Evolutionary conservation across 2,329 filamentous ascomycete species (phyloP), one percentile per base, ranked within the genome.

Genomic region (Phoma sp.): DNA sequence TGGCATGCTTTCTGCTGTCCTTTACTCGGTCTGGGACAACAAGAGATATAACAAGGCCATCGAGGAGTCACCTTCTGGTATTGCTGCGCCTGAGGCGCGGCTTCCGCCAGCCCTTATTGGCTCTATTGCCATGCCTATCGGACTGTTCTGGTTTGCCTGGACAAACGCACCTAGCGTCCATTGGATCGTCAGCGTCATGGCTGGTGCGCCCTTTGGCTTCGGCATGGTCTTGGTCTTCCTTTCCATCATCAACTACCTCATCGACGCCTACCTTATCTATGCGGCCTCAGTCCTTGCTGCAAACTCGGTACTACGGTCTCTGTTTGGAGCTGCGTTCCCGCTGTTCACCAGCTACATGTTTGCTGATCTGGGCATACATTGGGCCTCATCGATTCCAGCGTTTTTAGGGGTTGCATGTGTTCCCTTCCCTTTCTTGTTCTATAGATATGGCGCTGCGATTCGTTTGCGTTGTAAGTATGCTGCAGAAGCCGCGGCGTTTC

Each of bases 401-500:
- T 81, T 81, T 63, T 55, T 82, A 29, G 78, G 78, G 0, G 57
- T 81, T n/a, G 75, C 72, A 2, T 79, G 76, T 40, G 68, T 78
- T 3, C 65, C 63, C 2, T 64, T 89, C 68, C 89, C 89, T 0
- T 88, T 89, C 71, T 70, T 92, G 12, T 90, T 92, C 72, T 89
- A 88, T 76, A 85, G 82, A 62, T 90, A 90, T 70, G 89, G 89
- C 27, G 76, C 71, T 6, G 19, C 57, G 35, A 88, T 92, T 62
- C 81, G 89, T 12, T 76, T 80, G 69, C 82, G 79, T 62, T 90
- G 88, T 80, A 86, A 87, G 75, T 91, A 82, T 65, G 85, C 88
- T 5, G 81, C 84, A 10, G 82, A 90, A 72, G 85, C 88, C 4
- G 85, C 86, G 24, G 78, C 77, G 7, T 82, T 88, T 49, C 77